phyloP scores from a whole-genome alignment of 768 basidiomycete species.

The Lentinula edodes region DNA sequence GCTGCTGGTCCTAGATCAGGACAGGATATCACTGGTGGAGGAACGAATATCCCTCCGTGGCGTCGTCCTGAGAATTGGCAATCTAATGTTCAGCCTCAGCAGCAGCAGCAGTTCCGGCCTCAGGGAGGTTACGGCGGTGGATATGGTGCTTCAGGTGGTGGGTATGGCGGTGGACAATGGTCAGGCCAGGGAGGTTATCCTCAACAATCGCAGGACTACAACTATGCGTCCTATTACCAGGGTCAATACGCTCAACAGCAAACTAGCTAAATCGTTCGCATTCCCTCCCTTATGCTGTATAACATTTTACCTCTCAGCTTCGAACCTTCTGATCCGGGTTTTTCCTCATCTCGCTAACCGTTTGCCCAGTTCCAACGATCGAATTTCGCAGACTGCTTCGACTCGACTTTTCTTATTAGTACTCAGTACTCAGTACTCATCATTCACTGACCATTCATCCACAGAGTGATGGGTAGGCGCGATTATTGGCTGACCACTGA shows the following conservation, averaged over 20 bases:
- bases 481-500: background rate
- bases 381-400: background rate
- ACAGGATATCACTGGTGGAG: slow-evolving; percentile 68
- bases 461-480: background rate
- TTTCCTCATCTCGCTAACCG: background rate
- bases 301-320: background rate
- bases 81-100: slow-evolving; percentile 42
- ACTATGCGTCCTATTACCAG: slow-evolving; percentile 86
- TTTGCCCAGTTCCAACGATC: background rate
- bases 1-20: slow-evolving; percentile 38
- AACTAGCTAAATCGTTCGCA: slow-evolving; percentile 25
- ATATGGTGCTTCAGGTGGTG: slow-evolving; percentile 23
- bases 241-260: slow-evolving; percentile 81
- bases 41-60: slow-evolving; percentile 85
- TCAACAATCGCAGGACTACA: slow-evolving; percentile 65
- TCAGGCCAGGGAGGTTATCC: slow-evolving; percentile 22
- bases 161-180: slow-evolving; percentile 33
- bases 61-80: slow-evolving; percentile 88
- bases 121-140: slow-evolving; percentile 51
- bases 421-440: background rate
- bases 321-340: background rate
- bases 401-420: background rate
- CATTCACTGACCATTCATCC: background rate
- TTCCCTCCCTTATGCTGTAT: background rate
- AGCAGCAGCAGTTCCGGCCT: slow-evolving; percentile 53